These are phyloP conservation scores for Russula sp. DNA, from an alignment of 768 basidiomycete genomes.

Conservation along the genomic window DNA sequence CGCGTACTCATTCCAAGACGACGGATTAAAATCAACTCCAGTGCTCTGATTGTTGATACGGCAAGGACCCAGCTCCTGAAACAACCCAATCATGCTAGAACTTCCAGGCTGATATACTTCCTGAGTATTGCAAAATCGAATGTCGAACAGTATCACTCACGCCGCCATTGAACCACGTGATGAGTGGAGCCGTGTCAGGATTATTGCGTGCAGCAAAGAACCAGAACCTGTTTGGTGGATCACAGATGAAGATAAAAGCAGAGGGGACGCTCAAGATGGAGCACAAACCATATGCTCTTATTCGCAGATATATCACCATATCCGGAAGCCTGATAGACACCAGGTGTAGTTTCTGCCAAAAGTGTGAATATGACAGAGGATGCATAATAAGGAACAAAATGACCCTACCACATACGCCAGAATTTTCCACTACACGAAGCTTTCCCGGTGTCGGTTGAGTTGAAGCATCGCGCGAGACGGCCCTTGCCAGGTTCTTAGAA, in stretches of 20 bases:
- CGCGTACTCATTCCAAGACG: constrained; percentile 56
- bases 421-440: constrained; percentile 57
- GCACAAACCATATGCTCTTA: constrained; percentile 53
- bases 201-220: constrained; percentile 63
- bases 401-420: constrained; percentile 52
- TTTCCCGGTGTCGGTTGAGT: constrained; percentile 41
- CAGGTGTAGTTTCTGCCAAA: constrained; percentile 51
- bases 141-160: constrained; percentile 31
- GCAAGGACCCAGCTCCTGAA: constrained; percentile 96
- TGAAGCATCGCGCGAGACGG: constrained; percentile 9
- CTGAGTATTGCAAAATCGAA: background rate
- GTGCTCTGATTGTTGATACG: constrained; percentile 61
- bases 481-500: background rate
- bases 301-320: constrained; percentile 57
- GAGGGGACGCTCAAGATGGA: no score
- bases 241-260: constrained; percentile 1
- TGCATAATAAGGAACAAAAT: background rate
- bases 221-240: constrained; percentile 53
- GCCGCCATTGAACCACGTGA: constrained; percentile 64
- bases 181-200: constrained; percentile 57
- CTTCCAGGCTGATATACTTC: constrained; percentile 37
- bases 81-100: constrained; percentile 63
- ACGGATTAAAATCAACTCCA: constrained; percentile 50
- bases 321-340: constrained; percentile 59
- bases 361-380: background rate